Evolutionary conservation across 108 stramenopile species (phyloP).

Genomic region (Nitzschia inconspicua): DNA sequence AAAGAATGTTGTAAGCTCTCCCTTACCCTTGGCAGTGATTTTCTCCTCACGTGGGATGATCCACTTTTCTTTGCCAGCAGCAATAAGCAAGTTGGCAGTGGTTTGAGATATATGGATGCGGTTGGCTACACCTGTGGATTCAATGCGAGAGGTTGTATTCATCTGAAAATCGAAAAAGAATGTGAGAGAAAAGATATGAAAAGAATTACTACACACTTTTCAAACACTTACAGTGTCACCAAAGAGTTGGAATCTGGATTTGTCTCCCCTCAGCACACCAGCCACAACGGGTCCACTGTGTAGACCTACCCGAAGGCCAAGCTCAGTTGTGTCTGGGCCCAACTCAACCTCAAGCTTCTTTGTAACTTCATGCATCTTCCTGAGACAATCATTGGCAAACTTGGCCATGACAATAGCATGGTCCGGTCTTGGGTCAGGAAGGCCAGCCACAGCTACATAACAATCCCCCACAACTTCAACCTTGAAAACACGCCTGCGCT

Average conservation of each 20-base stretch:
- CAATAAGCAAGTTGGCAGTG: slow-evolving; percentile 37
- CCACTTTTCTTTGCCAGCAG: slow-evolving; percentile 25
- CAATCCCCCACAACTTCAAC: slow-evolving; percentile 56
- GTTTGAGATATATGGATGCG: slow-evolving; percentile 54
- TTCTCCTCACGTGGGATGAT: slow-evolving; percentile 31
- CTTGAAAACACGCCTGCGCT: slow-evolving; percentile 10
- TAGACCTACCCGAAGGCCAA: slow-evolving; percentile 50
- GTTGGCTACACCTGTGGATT: slow-evolving; percentile 40
- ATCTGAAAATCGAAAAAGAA: neutral
- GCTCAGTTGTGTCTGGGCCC: slow-evolving; percentile 47
- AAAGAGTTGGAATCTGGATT: slow-evolving; percentile 52
- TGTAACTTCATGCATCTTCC: neutral
- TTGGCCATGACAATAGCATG: slow-evolving; percentile 20
- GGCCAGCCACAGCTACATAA: slow-evolving; percentile 40
- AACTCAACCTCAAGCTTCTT: slow-evolving; percentile 7
- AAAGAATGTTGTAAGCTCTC: slow-evolving; percentile 46
- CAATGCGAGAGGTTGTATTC: slow-evolving; percentile 56
- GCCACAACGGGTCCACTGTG: slow-evolving; percentile 61
- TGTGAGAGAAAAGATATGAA: neutral
- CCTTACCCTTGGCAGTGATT: slow-evolving; percentile 53
- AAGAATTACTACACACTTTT: too few relatives aligned
- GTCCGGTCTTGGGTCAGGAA: slow-evolving; percentile 17
- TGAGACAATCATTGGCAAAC: slow-evolving; percentile 12
- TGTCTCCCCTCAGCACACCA: slow-evolving; percentile 53
- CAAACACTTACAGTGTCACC: slow-evolving; percentile 52